Evolutionary conservation across 2,329 filamentous ascomycete genomes (phyloP), one percentile per base, ranked within the genome.

Genomic region (Chalaropsis thielavioides): DNA sequence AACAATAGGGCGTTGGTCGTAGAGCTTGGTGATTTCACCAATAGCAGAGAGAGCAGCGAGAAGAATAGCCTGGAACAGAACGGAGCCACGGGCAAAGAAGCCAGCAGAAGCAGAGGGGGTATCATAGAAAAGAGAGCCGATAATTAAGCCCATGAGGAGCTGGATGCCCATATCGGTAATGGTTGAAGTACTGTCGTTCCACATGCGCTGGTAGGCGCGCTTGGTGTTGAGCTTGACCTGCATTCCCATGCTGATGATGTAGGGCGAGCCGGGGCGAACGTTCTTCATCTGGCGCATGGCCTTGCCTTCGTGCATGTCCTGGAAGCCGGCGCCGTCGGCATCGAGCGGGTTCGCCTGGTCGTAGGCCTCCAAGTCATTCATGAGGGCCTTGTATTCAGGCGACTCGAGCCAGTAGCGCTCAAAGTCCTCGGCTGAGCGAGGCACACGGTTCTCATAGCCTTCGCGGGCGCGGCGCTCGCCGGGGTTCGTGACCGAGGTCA

Each of bases 381-480:
- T 72, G 0, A 83, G 70, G 0, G 71, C 70, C 2, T 71, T 67
- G 67, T 74, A 80, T 64, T 82, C 78, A 0, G 73, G 70, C 1
- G 79, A 82, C 27, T 75, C 70, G 22, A 72, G 72, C 79, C 79
- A 80, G 62, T 74, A 74, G 1, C 68, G 64, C 68, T 79, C 86
- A 69, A 90, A 90, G 0, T 89, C 87, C 58, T 88, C 85, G 0
- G 87, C 79, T 0, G 86, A 89, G 2, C 85, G 79, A 0, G 87
- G 87, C 0, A 86, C 83, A 60, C 76, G 76, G 65, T 77, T 73
- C 69, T 88, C 84, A 73, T 81, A 85, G 0, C 86, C 86, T 6
- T 77, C 70, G 1, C 77, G 76, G 0, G 80, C 73, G 58, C 75
- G 74, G 38, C 86, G 79, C 72, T 89, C 86, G 0, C 75, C 72